Evolutionary conservation across 495 filamentous ascomycete species (phyloP), one percentile per base, ranked within the genome.

Genomic region (Penicillium robsamsonii): DNA sequence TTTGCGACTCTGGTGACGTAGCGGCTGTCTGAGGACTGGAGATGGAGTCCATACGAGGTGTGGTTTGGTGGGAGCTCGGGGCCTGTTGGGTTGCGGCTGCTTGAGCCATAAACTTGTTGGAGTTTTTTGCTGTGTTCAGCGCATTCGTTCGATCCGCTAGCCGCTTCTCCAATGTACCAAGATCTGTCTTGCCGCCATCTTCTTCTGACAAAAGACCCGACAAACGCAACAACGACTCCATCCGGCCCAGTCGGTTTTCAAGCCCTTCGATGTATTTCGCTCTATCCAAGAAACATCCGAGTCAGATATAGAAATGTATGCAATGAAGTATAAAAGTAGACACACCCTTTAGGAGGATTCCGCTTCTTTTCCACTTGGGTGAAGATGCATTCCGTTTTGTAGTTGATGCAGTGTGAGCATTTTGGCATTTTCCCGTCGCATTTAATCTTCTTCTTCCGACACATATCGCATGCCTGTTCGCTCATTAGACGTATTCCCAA

Each of bases 401-500:
- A 97, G 71, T 98, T 97, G 67, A 87, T 87, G 69, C 94, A 98
- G 72, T 98, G 95, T 15, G 91, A 91, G 73, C 94, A 98, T 55
- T 90, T 84, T 38, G 95, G 94, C 70, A 94, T 85, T 73, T 95
- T 96, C 49, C 94, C 94, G 68, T 98, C 95, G 73, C 94, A 98
- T 75, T 97, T 97, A 68, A 98, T 97, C 82, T 98, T 98, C 80
- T 97, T 98, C 76, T 96, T 97, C 59, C 94, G 84, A 68, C 94
- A 98, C 93, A 97, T 96, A 68, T 98, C 94, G 78, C 94, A 98
- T 48, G 94, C 94, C 90, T 93, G 69, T 4, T 33, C 27, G 22
- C 13, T 38, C 17, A 40, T 61, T 41, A 61, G 50, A 33, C 11
- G 15, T 11, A 22, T 15, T 12, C 27, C 17, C 24, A 18, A 24